These are phyloP conservation scores for Heteromeles arbutifolia DNA, from an alignment of 306 rosid species.

Conservation along the genomic window DNA sequence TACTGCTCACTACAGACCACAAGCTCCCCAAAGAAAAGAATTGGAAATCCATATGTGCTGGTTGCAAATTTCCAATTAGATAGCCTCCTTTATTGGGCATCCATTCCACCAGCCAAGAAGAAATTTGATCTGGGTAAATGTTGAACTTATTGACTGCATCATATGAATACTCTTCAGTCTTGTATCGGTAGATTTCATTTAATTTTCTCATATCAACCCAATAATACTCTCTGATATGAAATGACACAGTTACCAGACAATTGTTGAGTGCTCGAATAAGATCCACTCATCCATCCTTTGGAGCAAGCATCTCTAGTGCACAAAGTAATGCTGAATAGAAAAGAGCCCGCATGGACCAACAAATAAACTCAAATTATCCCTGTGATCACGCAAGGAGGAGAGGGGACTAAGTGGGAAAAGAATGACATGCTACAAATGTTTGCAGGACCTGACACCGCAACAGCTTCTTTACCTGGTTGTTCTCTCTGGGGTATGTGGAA, in stretches of 20 bases:
- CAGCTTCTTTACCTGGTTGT: neutral
- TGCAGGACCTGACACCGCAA: slow-evolving; percentile 5
- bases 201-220: slow-evolving; percentile 73
- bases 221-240: slow-evolving; percentile 79
- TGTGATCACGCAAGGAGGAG: neutral
- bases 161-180: slow-evolving; percentile 79
- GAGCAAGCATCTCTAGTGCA: slow-evolving; percentile 83
- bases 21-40: slow-evolving; percentile 81
- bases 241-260: slow-evolving; percentile 77
- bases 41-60: slow-evolving; percentile 96
- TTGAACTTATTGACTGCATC: slow-evolving; percentile 90
- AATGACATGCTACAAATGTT: slow-evolving; percentile 7
- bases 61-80: slow-evolving; percentile 80
- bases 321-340: slow-evolving; percentile 75
- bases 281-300: slow-evolving; percentile 74
- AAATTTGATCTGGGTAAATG: slow-evolving; percentile 77
- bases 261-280: slow-evolving; percentile 77
- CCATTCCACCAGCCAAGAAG: slow-evolving; percentile 89
- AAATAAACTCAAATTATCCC: neutral
- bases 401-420: neutral
- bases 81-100: slow-evolving; percentile 78
- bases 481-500: neutral
- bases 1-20: slow-evolving; percentile 62
- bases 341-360: slow-evolving; percentile 48
- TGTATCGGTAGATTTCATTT: slow-evolving; percentile 87